Evolutionary conservation across 768 basidiomycete genomes (phyloP), one percentile per base, ranked within the genome.

Genomic region (Xerocomus spinulosus): DNA sequence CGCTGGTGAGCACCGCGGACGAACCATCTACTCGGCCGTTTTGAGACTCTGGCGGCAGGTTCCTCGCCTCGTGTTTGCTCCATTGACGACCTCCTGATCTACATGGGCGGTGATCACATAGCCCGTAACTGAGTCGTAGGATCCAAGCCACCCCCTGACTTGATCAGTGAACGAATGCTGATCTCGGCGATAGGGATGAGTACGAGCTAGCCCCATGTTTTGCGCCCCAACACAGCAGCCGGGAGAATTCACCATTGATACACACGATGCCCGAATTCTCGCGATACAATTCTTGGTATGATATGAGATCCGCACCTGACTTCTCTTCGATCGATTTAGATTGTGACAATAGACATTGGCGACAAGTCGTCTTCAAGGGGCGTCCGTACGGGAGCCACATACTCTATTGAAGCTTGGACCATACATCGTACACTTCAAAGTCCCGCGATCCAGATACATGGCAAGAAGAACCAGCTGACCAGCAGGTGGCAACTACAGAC

Each of bases 1-100:
- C 20, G 56, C 36, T 36, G 59, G 55, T 68, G 15, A 51, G 56
- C 17, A 21, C 10, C 12, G 23, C 5, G 5, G 26, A 28, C n/a
- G n/a, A n/a, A n/a, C n/a, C n/a, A n/a, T n/a, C n/a, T n/a, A n/a
- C n/a, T n/a, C n/a, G n/a, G n/a, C n/a, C n/a, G n/a, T n/a, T n/a
- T n/a, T n/a, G n/a, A n/a, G n/a, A n/a, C n/a, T n/a, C n/a, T n/a
- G n/a, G n/a, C n/a, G n/a, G n/a, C n/a, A n/a, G n/a, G n/a, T n/a
- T n/a, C n/a, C n/a, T n/a, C n/a, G n/a, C n/a, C n/a, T n/a, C n/a
- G n/a, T n/a, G n/a, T n/a, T n/a, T n/a, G n/a, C n/a, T n/a, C n/a
- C n/a, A n/a, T n/a, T n/a, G 26, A 28, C 26, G 26, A 28, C 26
- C 26, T 38, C 37, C 6, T 7, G 37, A 38, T 38, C 12, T 24